Evolutionary conservation across 169 alveolate genomes (phyloP).

Genomic region (Plasmodium knowlesi): DNA sequence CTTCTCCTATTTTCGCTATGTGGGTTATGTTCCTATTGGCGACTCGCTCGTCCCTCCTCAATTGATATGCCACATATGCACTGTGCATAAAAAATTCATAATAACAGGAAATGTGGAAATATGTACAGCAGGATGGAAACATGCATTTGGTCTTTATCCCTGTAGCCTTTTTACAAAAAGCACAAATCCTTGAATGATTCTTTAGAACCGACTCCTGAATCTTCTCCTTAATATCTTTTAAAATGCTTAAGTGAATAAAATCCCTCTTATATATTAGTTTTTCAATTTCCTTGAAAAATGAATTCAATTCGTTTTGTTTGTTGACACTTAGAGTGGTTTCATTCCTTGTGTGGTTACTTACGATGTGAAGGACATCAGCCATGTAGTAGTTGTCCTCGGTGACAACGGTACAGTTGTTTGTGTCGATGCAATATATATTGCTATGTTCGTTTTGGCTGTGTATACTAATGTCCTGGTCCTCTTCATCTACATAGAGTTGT

Average conservation of each 20-base stretch:
- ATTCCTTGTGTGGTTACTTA: conserved; percentile 5
- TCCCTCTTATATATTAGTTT: conserved; percentile 43
- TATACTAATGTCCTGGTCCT: background rate
- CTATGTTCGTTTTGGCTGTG: background rate
- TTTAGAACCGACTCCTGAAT: conserved; percentile 7
- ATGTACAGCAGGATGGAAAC: conserved; percentile 43
- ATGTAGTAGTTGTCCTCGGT: conserved; percentile 25
- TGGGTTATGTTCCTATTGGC: background rate
- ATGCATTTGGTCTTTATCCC: conserved; percentile 63
- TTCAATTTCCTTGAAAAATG: conserved; percentile 39
- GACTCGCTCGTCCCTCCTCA: background rate
- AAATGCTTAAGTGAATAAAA: conserved; percentile 17
- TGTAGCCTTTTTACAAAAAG: background rate
- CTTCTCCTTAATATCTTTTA: conserved; percentile 36
- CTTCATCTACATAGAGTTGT: background rate
- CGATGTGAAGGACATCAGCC: background rate
- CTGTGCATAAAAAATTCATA: conserved; percentile 3
- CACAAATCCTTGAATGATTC: conserved; percentile 5
- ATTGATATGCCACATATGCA: background rate
- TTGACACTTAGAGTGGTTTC: background rate
- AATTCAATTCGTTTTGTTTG: conserved; percentile 11
- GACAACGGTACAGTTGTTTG: conserved; percentile 18
- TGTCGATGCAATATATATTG: conserved; percentile 31
- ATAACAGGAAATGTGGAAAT: conserved; percentile 56
- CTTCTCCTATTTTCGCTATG: background rate